Base-by-base conservation (phyloP, 768 basidiomycete genomes). In the Boletus pseudopeckii region DNA sequence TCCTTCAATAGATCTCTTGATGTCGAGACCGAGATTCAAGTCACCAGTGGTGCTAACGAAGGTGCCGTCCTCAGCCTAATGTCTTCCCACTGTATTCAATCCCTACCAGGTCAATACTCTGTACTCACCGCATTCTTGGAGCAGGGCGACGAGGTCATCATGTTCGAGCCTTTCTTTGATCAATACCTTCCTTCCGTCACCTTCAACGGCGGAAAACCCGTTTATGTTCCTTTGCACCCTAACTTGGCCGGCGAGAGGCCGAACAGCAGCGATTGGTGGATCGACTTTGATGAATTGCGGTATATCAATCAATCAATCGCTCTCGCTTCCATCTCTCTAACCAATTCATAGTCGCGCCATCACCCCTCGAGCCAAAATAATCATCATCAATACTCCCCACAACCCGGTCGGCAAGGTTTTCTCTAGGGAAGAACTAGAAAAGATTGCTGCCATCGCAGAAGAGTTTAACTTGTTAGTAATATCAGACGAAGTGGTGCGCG, bases 331-430 rank as follows among this genome's bases (percentile, higher is more conserved):
- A 26, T 20, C 24, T 51, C 32, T 40, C 43, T 57, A 58, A 53
- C 56, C 44, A 15, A 39, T n/a, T 40, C 30, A 34, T 17, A 89
- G 92, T 52, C 81, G 80, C 22, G 86, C 97, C 11, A 80, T 98
- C 66, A 93, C 93, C 5, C 81, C 91, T 11, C 85, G 87, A 47
- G 88, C 94, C 7, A 99, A 98, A 71, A 90, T 94, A 72, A 92
- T 98, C 58, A 90, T 97, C 59, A 77, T 97, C 61, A 98, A 97
- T 71, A 98, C 96, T 2, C 93, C 95, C 7, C 95, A 98, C 72
- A 98, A 98, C 71, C 97, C 97, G 22, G 82, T 98, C n/a, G 97
- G 97, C 45, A 99, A 99, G 72, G 92, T 98, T 34, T 98, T 97
- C 69, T 88, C 85, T 7, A 80, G 79, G 52, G 65, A 79, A 45